Conservation (phyloP, 495 filamentous ascomycete species). For the Glarea lozoyensis region DNA sequence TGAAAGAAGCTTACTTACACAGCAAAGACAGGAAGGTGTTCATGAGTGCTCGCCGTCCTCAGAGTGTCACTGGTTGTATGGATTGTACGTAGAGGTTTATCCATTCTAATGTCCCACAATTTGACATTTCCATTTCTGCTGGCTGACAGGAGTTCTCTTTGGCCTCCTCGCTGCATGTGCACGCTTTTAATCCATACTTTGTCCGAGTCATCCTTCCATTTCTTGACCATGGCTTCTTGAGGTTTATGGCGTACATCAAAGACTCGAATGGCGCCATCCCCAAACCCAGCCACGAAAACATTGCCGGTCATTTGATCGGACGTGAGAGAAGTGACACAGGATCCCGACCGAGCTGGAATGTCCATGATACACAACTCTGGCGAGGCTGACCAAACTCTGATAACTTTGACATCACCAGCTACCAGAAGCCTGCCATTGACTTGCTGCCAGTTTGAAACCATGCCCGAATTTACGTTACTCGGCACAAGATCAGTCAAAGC, state of each 20-base stretch:
- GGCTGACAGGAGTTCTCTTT: constrained; percentile 80
- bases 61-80: constrained; percentile 68
- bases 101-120: constrained; percentile 91
- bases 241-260: constrained; percentile 83
- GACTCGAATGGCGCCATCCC: constrained; percentile 89
- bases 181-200: constrained; percentile 90
- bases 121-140: constrained; percentile 87
- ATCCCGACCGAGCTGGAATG: constrained; percentile 90
- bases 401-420: constrained; percentile 91
- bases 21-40: constrained; percentile 94
- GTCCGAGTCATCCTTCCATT: constrained; percentile 81
- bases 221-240: constrained; percentile 80
- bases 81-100: constrained; percentile 63
- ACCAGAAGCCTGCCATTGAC: constrained; percentile 90
- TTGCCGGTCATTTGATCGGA: constrained; percentile 96
- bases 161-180: constrained; percentile 92
- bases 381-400: constrained; percentile 90
- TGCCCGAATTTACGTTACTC: constrained; percentile 83
- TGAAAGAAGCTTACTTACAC: constrained; percentile 52
- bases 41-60: constrained; percentile 83
- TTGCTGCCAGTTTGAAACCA: constrained; percentile 98
- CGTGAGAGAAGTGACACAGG: constrained; percentile 89
- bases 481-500: constrained; percentile 87
- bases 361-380: constrained; percentile 89
- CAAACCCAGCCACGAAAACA: constrained; percentile 91